Base-by-base conservation (phyloP, 768 basidiomycete genomes). In the Mycena vulgaris region DNA sequence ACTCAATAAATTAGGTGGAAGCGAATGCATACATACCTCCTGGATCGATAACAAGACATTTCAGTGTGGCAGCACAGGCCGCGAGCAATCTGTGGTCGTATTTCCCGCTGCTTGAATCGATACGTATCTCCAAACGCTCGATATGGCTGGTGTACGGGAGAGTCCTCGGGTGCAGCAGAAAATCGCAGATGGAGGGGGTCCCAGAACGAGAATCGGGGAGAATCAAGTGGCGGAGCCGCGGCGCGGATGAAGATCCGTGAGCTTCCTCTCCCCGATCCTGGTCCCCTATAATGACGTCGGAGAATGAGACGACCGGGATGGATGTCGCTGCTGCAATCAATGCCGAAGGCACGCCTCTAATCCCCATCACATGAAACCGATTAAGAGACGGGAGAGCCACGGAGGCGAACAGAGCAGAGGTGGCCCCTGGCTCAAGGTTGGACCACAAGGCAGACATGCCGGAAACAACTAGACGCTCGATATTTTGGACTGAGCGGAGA, bases 241-340 rank as follows among this genome's bases (percentile, higher is more conserved):
- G 39, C 21, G 31, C 2, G 19, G 40, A 14, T 28, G 25, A 5
- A 3, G 47, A 57, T 10, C 28, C 19, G 14, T 33, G 33, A 35
- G 25, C 35, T 3, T 42, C 51, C 10, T 56, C 40, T 17, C 21
- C 3, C 5, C 30, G 2, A 23, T 65, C 55, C 58, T n/a, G n/a
- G n/a, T n/a, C n/a, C n/a, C n/a, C n/a, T n/a, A 67, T 31, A 19
- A 5, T 0, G 4, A 70, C 23, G 6, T 16, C 35, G 25, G 5
- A 68, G 3, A 70, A 60, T 8, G 63, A 51, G 30, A 65, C 35
- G 33, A 30, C 25, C 10, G 63, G 63, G 35, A 70, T 35, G 8
- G 48, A 42, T 6, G 42, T 59, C 21, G 63, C 47, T 17, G 49
- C 48, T 14, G 9, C 17, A 31, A 70, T 33, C 25, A 64, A n/a